These are phyloP conservation scores for Echinochloa phyllopogon DNA, from an alignment of 176 grass and related monocot genomes.

Conservation along the genomic window DNA sequence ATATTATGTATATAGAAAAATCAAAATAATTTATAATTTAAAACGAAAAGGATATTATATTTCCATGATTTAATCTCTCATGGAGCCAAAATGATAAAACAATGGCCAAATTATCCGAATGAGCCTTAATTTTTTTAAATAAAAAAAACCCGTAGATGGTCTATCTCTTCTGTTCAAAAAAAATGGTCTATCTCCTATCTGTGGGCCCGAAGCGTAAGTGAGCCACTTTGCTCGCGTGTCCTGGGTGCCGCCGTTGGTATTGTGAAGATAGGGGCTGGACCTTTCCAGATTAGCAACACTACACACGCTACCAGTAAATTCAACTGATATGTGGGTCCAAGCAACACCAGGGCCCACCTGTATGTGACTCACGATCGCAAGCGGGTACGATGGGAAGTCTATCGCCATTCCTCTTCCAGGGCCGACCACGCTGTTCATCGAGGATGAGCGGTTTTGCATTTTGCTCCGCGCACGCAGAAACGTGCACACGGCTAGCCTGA, in stretches of 20 bases:
- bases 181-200: not conserved
- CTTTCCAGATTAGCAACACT: not conserved
- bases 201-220: not conserved
- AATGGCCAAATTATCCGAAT: no score
- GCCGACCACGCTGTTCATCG: not conserved
- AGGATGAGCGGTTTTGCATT: not conserved
- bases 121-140: not conserved
- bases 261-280: not conserved
- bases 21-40: no score
- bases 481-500: not conserved
- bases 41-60: no score
- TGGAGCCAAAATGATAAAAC: no score
- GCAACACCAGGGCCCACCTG: accelerated
- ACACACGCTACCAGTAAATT: accelerated
- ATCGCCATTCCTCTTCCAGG: not conserved
- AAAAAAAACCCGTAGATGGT: not conserved
- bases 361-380: accelerated
- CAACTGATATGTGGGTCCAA: not conserved
- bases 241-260: constrained; percentile 3
- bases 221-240: accelerated
- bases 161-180: no score
- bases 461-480: constrained; percentile 15
- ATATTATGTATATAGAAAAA: no score
- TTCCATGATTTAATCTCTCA: no score
- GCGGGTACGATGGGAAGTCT: accelerated